Evolutionary conservation across 225 moss, liverwort and hornwort species (phyloP).

Genomic region (Anthoceros angustus): DNA sequence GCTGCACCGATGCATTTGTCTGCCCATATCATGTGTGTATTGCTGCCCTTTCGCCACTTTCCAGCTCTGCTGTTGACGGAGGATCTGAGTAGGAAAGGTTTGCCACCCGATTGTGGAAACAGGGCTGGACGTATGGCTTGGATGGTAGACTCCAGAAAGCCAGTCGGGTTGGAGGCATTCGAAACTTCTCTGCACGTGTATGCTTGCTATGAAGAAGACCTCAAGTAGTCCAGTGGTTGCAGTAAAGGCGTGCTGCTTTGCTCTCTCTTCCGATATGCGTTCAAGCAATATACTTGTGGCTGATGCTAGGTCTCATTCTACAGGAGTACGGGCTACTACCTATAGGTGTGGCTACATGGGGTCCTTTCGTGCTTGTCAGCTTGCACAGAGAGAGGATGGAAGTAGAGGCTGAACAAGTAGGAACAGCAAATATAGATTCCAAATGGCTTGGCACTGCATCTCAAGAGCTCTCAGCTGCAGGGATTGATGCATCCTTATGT

Average conservation of each 20-base stretch:
- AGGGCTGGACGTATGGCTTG: slow-evolving; percentile 93
- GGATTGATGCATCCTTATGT: slow-evolving; percentile 37
- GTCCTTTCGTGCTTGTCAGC: slow-evolving; percentile 71
- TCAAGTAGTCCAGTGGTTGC: background rate
- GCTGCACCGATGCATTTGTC: slow-evolving; percentile 59
- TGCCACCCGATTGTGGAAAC: slow-evolving; percentile 11
- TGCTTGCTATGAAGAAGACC: background rate
- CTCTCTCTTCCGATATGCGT: background rate
- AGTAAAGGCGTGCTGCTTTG: background rate
- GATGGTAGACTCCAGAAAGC: slow-evolving; percentile 86
- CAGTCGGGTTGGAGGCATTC: slow-evolving; percentile 71
- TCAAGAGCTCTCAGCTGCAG: slow-evolving; percentile 30
- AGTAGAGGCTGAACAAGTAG: slow-evolving; percentile 12
- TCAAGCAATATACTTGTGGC: background rate
- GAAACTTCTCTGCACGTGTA: slow-evolving; percentile 72
- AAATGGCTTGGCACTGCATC: slow-evolving; percentile 76
- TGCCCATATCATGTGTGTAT: slow-evolving; percentile 79
- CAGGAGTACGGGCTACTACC: slow-evolving; percentile 65
- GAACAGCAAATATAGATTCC: slow-evolving; percentile 19
- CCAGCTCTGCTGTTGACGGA: background rate
- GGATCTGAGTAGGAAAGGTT: slow-evolving; percentile 2
- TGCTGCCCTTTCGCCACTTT: background rate
- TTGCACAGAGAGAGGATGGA: slow-evolving; percentile 19
- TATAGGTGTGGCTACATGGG: slow-evolving; percentile 59
- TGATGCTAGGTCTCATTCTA: background rate